A percentile compares a stretch with the other conserved stretches of the same genome.
These are phyloP conservation scores for Cornus kousa DNA, from an alignment of 148 eudicot species.

Conservation along the genomic window DNA sequence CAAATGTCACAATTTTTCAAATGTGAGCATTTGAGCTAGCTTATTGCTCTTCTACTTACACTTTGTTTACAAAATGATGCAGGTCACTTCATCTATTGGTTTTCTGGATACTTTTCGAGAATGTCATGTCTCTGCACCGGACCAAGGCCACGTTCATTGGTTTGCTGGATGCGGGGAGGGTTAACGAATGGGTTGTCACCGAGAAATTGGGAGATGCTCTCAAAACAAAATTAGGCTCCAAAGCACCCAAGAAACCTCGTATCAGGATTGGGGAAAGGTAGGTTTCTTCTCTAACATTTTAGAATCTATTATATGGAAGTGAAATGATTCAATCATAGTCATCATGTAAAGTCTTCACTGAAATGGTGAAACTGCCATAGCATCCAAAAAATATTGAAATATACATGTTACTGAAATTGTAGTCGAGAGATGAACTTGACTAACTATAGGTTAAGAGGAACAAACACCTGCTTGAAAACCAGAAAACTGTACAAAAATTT, in stretches of 20 bases:
- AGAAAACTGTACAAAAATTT: too few relatives aligned
- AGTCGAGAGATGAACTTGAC: not conserved
- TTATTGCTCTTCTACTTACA: not conserved
- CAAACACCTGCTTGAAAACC: too few relatives aligned
- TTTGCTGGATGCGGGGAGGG: constrained; percentile 64
- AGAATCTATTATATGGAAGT: not conserved
- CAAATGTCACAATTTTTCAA: not conserved
- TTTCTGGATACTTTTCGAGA: constrained; percentile 82
- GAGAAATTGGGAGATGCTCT: constrained; percentile 77
- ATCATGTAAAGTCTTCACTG: too few relatives aligned
- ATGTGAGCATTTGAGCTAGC: not conserved
- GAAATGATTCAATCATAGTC: too few relatives aligned
- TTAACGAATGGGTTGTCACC: constrained; percentile 86
- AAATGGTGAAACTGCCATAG: too few relatives aligned
- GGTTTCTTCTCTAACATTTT: constrained; percentile 24
- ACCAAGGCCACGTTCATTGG: constrained; percentile 85
- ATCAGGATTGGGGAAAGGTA: constrained; percentile 58
- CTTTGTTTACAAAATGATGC: not conserved
- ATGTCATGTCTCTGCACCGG: constrained; percentile 85
- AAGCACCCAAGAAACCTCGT: constrained; percentile 38
- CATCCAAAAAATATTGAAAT: not conserved
- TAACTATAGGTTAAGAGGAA: too few relatives aligned
- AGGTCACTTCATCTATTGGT: constrained; percentile 68
- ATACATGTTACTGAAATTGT: too few relatives aligned
- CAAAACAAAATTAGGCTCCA: constrained; percentile 35